Base-by-base conservation (phyloP, 305 asterid species). In the Lippia alba region DNA sequence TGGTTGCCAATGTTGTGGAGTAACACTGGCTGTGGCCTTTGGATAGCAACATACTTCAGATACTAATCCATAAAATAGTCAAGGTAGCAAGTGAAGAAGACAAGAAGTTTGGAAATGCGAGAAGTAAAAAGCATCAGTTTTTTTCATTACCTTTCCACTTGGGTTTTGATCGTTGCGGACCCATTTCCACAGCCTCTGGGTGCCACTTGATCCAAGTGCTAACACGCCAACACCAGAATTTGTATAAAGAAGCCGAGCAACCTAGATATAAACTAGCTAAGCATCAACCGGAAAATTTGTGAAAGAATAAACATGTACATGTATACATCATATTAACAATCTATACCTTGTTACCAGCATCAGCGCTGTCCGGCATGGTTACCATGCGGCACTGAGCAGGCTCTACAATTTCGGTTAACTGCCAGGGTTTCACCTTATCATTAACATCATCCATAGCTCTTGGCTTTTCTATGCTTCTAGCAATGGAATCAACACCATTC, bases 391-490 rank as follows among this genome's bases (percentile, higher is more conserved):
- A 92, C 30, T 92, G 96, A 72, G 48, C 84, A 56, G 97, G 91
- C 40, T 95, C 99, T 33, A 90, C 56, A 75, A 92, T 79, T 92
- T 95, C 99, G 68, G 97, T 74, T 71, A 89, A 75, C 78, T 87
- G 96, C 97, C 97, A 90, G 30, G 94, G 91, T 81, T 92, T 92
- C 48, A 80, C 66, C 85, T 87, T 92, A 72, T 95, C 96, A 61
- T 76, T 79, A 20, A 54, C 91, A 74, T 92, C 99, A 71, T 95
- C 97, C 81, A 85, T 16, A 48, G 58, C 75, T 86, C 94, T 84
- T 64, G 97, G 93, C 81, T 92, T 95, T 76, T 95, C 99, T 87
- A 84, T 85, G 85, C 80, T 86, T 82, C 98, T 85, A 67, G 91
- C 79, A 72, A 89, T 78, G 56, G 98, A 72, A 50, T 95, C 99